These are phyloP conservation scores for Glaciozyma antarctica DNA, from an alignment of 768 basidiomycete species.

Conservation along the genomic window DNA sequence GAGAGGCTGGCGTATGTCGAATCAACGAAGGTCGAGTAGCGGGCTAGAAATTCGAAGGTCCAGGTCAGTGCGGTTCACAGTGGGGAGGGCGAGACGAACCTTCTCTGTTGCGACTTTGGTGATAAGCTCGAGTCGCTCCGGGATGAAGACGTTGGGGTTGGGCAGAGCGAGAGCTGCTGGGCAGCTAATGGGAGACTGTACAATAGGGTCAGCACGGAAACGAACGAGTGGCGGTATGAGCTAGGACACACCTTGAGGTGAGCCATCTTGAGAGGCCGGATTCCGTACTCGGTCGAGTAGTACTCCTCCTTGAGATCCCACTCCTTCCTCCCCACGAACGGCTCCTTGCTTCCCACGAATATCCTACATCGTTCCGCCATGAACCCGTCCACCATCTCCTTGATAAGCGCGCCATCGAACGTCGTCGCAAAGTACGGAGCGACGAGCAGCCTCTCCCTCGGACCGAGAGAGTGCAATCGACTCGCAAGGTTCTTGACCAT, in stretches of 20 bases:
- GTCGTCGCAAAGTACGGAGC: conserved; percentile 61
- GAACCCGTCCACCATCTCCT: conserved; percentile 54
- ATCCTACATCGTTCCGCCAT: conserved; percentile 53
- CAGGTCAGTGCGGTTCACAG: not conserved
- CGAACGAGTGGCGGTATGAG: no score
- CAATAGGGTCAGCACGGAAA: not conserved
- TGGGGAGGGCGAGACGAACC: conserved; percentile 42
- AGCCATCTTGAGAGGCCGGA: conserved; percentile 5
- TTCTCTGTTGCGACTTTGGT: conserved; percentile 57
- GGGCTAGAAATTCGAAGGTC: conserved; percentile 47
- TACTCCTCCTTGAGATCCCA: conserved; percentile 54
- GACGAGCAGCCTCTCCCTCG: conserved; percentile 61
- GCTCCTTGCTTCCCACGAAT: conserved; percentile 67
- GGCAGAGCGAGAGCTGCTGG: conserved; percentile 53
- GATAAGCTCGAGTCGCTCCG: conserved; percentile 62
- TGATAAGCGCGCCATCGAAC: conserved; percentile 60
- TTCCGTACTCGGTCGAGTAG: conserved; percentile 74
- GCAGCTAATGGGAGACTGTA: conserved; percentile 45
- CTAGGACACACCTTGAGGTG: not conserved
- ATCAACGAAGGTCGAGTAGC: conserved; percentile 65
- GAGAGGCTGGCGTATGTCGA: conserved; percentile 57
- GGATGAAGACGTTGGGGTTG: conserved; percentile 78
- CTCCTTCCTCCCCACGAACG: conserved; percentile 48
- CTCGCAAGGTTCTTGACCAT: conserved; percentile 13
- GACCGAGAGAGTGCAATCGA: conserved; percentile 54